Evolutionary conservation across 164 flowering plant species (phyloP), one percentile per base, ranked within the genome.

Genomic region (Piper betle): DNA sequence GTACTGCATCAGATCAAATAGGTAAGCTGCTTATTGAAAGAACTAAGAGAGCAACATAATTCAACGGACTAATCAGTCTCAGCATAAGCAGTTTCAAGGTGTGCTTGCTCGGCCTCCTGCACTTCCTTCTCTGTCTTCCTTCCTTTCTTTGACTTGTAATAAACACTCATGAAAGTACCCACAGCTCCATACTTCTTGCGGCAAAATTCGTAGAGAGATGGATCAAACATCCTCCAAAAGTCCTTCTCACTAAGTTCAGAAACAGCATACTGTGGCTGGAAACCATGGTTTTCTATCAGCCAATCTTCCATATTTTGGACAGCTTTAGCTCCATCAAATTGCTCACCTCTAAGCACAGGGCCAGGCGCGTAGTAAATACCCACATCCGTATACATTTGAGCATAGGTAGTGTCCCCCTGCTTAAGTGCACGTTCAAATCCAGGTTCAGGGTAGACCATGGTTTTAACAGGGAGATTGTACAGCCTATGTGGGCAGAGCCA

Each of bases 161-260:
- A 94, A 53, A 91, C 86, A 55, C 93, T 94, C 96, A 91, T 91
- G 83, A 94, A 94, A 18, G 90, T 91, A 2, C 99, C 99, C 1
- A 94, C 82, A 25, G 99, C 99, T 66, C 83, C 80, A 65, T 91
- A 91, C 79, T 85, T 94, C 74, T 59, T 83, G 72, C 99, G 70
- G 79, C 79, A 73, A 2, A 83, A 70, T 80, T 94, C 99, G 38
- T 94, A 91, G 4, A 85, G 87, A 1, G 74, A 78, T 37, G 86
- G 90, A 78, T 94, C 99, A 66, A 91, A 94, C 99, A 94, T 94
- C 63, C 85, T 84, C 99, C 97, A 94, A 80, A 94, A 94, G 59
- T 71, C 77, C 33, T 25, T 25, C 77, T 94, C 99, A 57, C 6
- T 68, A 62, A 94, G 78, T 79, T 94, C 99, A 19, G 96, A 88